Conservation (phyloP, 2,329 filamentous ascomycete species). For the Lachnellula subtilissima region DNA sequence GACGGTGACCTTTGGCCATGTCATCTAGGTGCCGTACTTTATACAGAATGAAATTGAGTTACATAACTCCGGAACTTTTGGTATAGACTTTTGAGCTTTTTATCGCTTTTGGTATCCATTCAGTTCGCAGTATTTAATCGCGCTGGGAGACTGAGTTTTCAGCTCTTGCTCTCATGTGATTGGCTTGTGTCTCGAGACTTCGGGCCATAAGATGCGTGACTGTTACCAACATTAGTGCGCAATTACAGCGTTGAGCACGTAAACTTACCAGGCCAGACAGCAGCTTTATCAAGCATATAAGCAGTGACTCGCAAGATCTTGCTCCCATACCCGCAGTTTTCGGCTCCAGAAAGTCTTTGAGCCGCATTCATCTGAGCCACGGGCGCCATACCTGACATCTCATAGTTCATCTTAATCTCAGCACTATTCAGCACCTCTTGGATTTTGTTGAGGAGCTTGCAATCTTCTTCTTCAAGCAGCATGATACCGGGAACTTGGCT, state of each 20-base stretch:
- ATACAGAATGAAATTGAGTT: slow-evolving; percentile 2
- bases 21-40: neutral
- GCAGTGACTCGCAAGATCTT: slow-evolving; percentile 82
- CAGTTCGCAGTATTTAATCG: slow-evolving; percentile 11
- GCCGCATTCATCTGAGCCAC: slow-evolving; percentile 46
- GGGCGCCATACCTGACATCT: slow-evolving; percentile 49
- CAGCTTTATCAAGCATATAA: slow-evolving; percentile 80
- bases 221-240: slow-evolving; percentile 32
- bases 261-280: slow-evolving; percentile 82
- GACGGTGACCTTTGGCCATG: neutral
- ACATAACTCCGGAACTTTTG: neutral
- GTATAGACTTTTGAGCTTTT: neutral
- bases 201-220: slow-evolving; percentile 66
- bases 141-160: slow-evolving; percentile 33
- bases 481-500: slow-evolving; percentile 79
- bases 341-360: slow-evolving; percentile 51
- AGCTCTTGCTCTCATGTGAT: slow-evolving; percentile 57
- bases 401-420: slow-evolving; percentile 70
- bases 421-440: slow-evolving; percentile 71
- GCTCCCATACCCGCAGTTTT: slow-evolving; percentile 71
- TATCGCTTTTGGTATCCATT: neutral
- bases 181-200: slow-evolving; percentile 59
- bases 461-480: slow-evolving; percentile 87
- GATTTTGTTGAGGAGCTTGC: slow-evolving; percentile 78
- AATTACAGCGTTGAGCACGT: neutral